phyloP scores from a whole-genome alignment of 768 basidiomycete genomes.

The Termitomyces sp. region DNA sequence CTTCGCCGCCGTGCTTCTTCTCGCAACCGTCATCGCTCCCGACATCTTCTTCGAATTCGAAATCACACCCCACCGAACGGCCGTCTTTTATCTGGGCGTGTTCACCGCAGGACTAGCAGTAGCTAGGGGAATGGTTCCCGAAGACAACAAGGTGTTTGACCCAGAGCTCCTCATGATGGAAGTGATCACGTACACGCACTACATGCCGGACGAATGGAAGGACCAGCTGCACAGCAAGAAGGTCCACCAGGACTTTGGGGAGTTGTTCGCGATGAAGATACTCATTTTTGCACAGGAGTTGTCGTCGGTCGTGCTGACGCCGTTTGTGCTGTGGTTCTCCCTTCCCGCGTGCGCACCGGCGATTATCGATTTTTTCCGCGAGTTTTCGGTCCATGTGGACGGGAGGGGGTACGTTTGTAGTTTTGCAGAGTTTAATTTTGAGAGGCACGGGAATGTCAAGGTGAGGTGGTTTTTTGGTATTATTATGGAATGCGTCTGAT shows the following conservation, averaged over 20 bases:
- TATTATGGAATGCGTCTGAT: background rate
- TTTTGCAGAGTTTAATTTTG: constrained; percentile 98
- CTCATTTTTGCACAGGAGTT: constrained; percentile 85
- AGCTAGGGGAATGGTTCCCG: constrained; percentile 93
- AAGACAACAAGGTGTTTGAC: constrained; percentile 91
- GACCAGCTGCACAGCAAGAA: constrained; percentile 83
- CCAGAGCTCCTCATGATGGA: constrained; percentile 91
- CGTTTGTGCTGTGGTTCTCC: constrained; percentile 91
- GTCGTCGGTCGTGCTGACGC: constrained; percentile 87
- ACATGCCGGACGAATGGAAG: constrained; percentile 94
- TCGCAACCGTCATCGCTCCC: constrained; percentile 90
- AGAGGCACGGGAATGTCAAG: constrained; percentile 90
- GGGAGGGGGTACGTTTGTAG: constrained; percentile 96
- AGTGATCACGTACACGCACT: constrained; percentile 92
- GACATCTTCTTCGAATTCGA: constrained; percentile 94
- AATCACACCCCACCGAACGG: constrained; percentile 88
- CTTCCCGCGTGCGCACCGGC: constrained; percentile 86
- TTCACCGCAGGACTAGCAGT: constrained; percentile 88
- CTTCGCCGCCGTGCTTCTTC: constrained; percentile 91
- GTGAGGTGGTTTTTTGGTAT: constrained; percentile 29
- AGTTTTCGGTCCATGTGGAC: constrained; percentile 96
- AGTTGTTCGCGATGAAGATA: constrained; percentile 92
- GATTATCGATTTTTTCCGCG: constrained; percentile 96
- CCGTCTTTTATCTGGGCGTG: constrained; percentile 87
- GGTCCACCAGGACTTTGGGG: constrained; percentile 89